phyloP scores from a whole-genome alignment of 257 asterid genomes.

The Agastache rugosa region DNA sequence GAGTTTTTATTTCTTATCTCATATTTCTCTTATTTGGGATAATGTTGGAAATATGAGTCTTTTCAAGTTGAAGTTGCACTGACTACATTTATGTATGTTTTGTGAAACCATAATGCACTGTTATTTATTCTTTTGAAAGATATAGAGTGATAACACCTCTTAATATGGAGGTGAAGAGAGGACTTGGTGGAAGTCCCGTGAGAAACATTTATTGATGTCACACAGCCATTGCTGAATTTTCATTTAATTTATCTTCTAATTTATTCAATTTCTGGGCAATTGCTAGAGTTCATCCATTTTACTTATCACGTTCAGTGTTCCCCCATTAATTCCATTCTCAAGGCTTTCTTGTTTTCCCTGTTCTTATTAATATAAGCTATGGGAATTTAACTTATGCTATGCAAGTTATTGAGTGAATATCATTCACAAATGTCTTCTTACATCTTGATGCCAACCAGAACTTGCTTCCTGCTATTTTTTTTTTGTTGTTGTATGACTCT shows the following conservation, averaged over 20 bases:
- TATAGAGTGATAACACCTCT: constrained; percentile 9
- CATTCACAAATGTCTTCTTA: constrained; percentile 10
- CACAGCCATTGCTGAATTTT: constrained; percentile 7
- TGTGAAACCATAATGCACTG: constrained; percentile 23
- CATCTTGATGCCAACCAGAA: constrained; percentile 21
- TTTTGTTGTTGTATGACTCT: neutral
- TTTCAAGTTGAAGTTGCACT: constrained; percentile 16
- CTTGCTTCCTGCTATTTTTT: neutral
- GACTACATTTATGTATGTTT: constrained; percentile 26
- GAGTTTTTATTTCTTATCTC: neutral
- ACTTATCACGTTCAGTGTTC: no score
- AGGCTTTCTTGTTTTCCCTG: no score
- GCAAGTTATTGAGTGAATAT: constrained; percentile 23
- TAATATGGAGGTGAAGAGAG: constrained; percentile 24
- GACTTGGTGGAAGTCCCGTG: constrained; percentile 16
- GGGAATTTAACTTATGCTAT: constrained; percentile 3
- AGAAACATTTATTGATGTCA: constrained; percentile 19
- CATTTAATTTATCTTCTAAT: neutral
- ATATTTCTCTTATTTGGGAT: constrained; percentile 24
- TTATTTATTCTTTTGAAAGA: constrained; percentile 14
- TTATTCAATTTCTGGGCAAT: neutral
- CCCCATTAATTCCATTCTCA: no score
- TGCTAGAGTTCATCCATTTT: constrained; percentile 16
- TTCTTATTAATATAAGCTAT: neutral
- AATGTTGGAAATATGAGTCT: constrained; percentile 15